A percentile compares a stretch with the other conserved stretches of the same genome.
These are phyloP conservation scores for Populus tomentosa DNA, from an alignment of 441 rosid species.

Conservation along the genomic window DNA sequence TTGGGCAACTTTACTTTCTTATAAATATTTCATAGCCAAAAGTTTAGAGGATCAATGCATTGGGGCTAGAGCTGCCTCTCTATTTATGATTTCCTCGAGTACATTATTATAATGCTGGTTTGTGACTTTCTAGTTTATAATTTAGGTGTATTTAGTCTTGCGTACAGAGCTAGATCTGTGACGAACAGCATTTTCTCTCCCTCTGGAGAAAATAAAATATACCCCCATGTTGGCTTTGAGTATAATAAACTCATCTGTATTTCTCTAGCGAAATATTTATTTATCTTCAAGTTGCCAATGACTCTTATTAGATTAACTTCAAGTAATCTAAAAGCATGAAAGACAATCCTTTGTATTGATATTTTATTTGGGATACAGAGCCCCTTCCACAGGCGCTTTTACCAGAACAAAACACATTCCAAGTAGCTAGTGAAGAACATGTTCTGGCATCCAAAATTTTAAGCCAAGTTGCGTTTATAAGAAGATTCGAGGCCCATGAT, in stretches of 20 bases:
- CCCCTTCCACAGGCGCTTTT: slow-evolving; percentile 21
- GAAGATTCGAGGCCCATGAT: not conserved
- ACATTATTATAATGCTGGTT: not conserved
- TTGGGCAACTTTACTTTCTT: not conserved
- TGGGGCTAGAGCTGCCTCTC: slow-evolving; percentile 15
- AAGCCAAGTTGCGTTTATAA: not conserved
- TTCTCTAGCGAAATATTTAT: not conserved
- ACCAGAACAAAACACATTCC: not conserved
- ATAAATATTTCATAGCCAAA: not conserved
- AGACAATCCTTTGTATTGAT: not conserved
- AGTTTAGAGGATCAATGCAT: slow-evolving; percentile 1
- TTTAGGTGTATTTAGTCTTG: not conserved
- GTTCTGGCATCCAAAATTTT: not conserved
- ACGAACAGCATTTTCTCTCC: not conserved
- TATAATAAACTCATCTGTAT: not conserved
- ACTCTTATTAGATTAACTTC: slow-evolving; percentile 16
- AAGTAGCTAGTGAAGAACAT: not conserved
- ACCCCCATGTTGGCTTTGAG: not conserved
- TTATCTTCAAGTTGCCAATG: not conserved
- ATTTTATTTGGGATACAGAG: slow-evolving; percentile 19
- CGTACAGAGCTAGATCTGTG: slow-evolving; percentile 3
- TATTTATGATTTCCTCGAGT: not conserved
- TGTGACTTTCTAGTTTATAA: not conserved
- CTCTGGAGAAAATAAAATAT: not conserved
- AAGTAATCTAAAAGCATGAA: not conserved